Conservation (phyloP, 2,329 filamentous ascomycete species). For the Myriosclerotinia curreyana region DNA sequence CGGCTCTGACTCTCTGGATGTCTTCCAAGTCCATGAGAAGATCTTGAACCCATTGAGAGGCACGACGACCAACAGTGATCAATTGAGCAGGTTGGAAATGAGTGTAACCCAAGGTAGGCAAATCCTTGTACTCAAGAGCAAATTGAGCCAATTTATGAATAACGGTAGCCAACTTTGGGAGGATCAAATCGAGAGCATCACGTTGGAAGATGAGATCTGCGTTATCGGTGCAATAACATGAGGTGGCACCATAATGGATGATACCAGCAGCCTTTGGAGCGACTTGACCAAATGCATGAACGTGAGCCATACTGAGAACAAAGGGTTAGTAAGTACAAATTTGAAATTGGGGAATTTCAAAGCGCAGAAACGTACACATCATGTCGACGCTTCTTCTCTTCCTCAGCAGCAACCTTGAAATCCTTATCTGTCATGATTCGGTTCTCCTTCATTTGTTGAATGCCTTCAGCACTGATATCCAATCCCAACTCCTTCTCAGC, state of each 20-base stretch:
- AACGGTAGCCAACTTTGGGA: conserved; percentile 74
- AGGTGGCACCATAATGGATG: conserved; percentile 65
- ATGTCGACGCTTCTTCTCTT: conserved; percentile 71
- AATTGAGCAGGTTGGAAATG: conserved; percentile 62
- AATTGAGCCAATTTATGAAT: conserved; percentile 72
- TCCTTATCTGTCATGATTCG: conserved; percentile 73
- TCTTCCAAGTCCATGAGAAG: conserved; percentile 72
- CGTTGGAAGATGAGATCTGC: conserved; percentile 68
- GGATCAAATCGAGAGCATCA: conserved; percentile 71
- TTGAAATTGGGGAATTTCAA: conserved; percentile 38
- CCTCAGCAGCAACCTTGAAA: conserved; percentile 69
- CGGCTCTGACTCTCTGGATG: conserved; percentile 65
- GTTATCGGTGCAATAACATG: conserved; percentile 53
- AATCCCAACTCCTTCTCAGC: conserved; percentile 78
- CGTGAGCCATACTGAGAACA: conserved; percentile 42
- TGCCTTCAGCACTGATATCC: conserved; percentile 68
- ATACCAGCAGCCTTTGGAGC: conserved; percentile 77
- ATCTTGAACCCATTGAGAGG: conserved; percentile 70
- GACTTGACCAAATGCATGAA: conserved; percentile 70
- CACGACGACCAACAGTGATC: conserved; percentile 42
- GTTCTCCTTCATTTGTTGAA: conserved; percentile 73
- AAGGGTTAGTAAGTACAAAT: background rate
- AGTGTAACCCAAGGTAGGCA: conserved; percentile 74
- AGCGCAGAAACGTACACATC: conserved; percentile 47
- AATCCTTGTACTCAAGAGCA: conserved; percentile 67